Conservation (phyloP, 1,284 basidiomycete species). For the Malassezia equina region DNA sequence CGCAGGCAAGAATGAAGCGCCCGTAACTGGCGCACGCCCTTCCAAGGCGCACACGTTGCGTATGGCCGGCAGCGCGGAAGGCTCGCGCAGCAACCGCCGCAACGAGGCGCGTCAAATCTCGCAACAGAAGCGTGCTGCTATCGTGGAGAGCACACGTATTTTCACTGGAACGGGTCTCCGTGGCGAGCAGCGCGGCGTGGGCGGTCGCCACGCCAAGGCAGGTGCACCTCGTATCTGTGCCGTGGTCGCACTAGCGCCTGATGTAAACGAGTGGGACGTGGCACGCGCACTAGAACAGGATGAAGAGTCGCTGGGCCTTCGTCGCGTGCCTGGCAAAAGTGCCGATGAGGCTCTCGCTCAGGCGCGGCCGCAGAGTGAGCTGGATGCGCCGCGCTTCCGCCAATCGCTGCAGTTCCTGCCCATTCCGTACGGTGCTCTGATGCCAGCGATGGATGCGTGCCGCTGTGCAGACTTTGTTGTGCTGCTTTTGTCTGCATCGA, state of each 20-base stretch:
- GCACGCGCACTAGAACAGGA: conserved; percentile 59
- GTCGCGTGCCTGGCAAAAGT: conserved; percentile 27
- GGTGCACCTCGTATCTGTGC: conserved; percentile 70
- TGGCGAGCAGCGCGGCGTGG: conserved; percentile 4
- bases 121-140: conserved; percentile 34
- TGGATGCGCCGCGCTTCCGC: conserved; percentile 66
- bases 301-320: conserved; percentile 54
- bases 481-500: conserved; percentile 66
- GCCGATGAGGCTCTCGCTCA: conserved; percentile 24
- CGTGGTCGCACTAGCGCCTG: conserved; percentile 64
- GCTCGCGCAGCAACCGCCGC: conserved; percentile 30
- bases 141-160: conserved; percentile 35
- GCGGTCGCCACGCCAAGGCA: conserved; percentile 48
- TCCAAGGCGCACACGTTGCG: conserved; percentile 28
- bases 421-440: conserved; percentile 53
- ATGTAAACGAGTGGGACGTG: conserved; percentile 56
- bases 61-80: conserved; percentile 26
- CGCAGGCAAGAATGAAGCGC: conserved; percentile 11
- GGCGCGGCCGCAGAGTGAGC: conserved; percentile 25
- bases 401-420: conserved; percentile 77
- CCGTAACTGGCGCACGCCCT: conserved; percentile 10
- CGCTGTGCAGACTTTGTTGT: conserved; percentile 85
- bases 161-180: conserved; percentile 20
- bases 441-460: conserved; percentile 72
- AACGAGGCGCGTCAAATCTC: conserved; percentile 42